Evolutionary conservation across 805 yeast species (phyloP), one percentile per base, ranked within the genome.

Genomic region (Yamadazyma ubonensis): DNA sequence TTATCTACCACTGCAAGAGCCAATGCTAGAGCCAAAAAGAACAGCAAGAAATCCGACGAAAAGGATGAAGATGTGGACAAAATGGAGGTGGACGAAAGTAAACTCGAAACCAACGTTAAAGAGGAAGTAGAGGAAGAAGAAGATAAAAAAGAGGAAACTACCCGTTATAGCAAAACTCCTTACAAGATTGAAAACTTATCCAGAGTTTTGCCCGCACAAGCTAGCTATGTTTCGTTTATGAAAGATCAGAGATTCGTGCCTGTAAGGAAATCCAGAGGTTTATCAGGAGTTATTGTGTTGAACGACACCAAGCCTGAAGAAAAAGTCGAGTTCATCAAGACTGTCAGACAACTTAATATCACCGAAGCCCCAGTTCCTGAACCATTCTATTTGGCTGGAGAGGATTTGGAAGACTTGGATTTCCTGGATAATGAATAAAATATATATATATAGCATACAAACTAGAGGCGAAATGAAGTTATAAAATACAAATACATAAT

Each of bases 1-100:
- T 73, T 93, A 41, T 89, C 97, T 2, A 91, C 97, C 0, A 91
- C 99, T 2, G 87, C 82, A 12, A 83, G 82, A 60, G 96, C 96
- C n/a, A 87, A 86, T 61, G 93, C 91, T 23, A 81, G 97, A 61
- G 96, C 95, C 18, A 82, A 79, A 69, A 79, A 78, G 66, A 70
- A 72, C 29, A 69, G 35, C 18, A 70, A 50, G 74, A 29, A 75
- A 55, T 68, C 72, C 52, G 76, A 74, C 53, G 76, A 78, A 32
- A 69, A 71, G 41, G 58, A 56, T 50, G 71, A 63, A 11, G 56
- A 51, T 16, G 66, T 52, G 5, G 69, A 59, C 28, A 63, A 65
- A 21, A 67, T 71, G 74, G 77, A 72, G 10, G 57, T 67, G 5
- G 73, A 69, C 33, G 61, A 48, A 25, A 41, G 43, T 8, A 45